Evolutionary conservation across 1,139 yeast genomes (phyloP), one percentile per base, ranked within the genome.

Genomic region (Barnettozyma hawaiiensis): DNA sequence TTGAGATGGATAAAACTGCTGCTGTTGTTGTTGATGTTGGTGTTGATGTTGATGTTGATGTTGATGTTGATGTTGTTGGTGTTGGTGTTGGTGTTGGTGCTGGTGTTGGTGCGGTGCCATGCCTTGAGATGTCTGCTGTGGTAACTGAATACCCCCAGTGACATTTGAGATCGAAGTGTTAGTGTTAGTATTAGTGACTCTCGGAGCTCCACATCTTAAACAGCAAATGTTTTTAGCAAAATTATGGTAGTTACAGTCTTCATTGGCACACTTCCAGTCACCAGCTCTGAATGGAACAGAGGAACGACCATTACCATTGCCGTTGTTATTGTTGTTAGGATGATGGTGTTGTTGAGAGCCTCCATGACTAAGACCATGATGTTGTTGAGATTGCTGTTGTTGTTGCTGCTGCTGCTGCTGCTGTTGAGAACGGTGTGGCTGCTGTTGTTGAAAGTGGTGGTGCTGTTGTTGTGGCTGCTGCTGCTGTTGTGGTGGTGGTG

Each of bases 281-380:
- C 97, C 97, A 2, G 97, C 97, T 56, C 97, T 76, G 64, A 90
- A 90, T 14, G 97, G 97, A 11, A 89, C 95, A 48, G 74, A 69
- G 36, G 68, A 65, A 11, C 52, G 48, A 32, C 58, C 57, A 24
- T 56, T 46, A 38, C 41, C 49, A 40, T 45, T 47, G n/a, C 42
- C 42, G 14, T 38, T 43, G 31, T 46, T 39, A 35, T 31, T 39
- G 35, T 39, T 38, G 34, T 31, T 34, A 42, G 31, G 18, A 43
- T 40, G 36, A 37, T 45, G 40, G 27, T 41, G 39, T 3, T 33
- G 35, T 3, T 23, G 19, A 19, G n/a, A n/a, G n/a, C n/a, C n/a
- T n/a, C 23, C 23, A 39, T 41, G 35, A 39, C 40, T 51, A 26
- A 53, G 42, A 39, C 32, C 45, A 41, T 40, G 43, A 35, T 34